Conservation (phyloP, 2,329 filamentous ascomycete species). For the Penicillium sp. region DNA sequence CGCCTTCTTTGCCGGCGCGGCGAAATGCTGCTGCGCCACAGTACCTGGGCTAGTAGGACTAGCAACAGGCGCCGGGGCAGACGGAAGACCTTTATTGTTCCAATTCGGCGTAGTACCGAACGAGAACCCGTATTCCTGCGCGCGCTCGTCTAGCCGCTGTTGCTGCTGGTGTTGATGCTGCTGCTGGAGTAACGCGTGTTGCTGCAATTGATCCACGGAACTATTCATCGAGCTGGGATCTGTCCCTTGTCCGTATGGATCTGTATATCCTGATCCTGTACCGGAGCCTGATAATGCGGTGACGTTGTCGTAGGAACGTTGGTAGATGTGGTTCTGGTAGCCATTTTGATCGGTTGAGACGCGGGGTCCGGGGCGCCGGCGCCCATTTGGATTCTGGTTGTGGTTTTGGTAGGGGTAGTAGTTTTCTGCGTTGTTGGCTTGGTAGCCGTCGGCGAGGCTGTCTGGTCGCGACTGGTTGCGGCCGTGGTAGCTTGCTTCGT, state of each 20-base stretch:
- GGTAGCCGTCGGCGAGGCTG: slow-evolving; percentile 45
- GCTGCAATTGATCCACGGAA: slow-evolving; percentile 75
- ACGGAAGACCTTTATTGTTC: slow-evolving; percentile 28
- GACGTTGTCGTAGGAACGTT: slow-evolving; percentile 85
- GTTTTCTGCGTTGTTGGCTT: slow-evolving; percentile 50
- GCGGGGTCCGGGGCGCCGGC: slow-evolving; percentile 39
- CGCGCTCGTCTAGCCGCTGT: slow-evolving; percentile 43
- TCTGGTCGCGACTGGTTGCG: slow-evolving; percentile 48
- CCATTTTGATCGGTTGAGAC: slow-evolving; percentile 38
- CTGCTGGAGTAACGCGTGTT: slow-evolving; percentile 45
- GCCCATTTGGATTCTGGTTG: slow-evolving; percentile 33
- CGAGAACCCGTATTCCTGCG: slow-evolving; percentile 67
- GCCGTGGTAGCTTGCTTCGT: slow-evolving; percentile 37
- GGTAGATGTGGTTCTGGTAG: slow-evolving; percentile 60
- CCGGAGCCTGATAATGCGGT: slow-evolving; percentile 65
- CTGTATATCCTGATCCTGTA: slow-evolving; percentile 71
- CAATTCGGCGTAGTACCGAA: slow-evolving; percentile 51
- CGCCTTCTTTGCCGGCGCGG: not conserved
- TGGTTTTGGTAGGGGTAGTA: slow-evolving; percentile 49
- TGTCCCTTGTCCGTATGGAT: slow-evolving; percentile 78
- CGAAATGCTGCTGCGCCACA: slow-evolving; percentile 16
- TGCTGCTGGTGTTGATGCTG: slow-evolving; percentile 26
- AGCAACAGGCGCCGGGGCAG: slow-evolving; percentile 18
- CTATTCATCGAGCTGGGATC: slow-evolving; percentile 94
- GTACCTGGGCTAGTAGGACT: slow-evolving; percentile 4